These are phyloP conservation scores for Oligophagozyma castellii DNA, from an alignment of 1,139 yeast genomes.

Conservation along the genomic window DNA sequence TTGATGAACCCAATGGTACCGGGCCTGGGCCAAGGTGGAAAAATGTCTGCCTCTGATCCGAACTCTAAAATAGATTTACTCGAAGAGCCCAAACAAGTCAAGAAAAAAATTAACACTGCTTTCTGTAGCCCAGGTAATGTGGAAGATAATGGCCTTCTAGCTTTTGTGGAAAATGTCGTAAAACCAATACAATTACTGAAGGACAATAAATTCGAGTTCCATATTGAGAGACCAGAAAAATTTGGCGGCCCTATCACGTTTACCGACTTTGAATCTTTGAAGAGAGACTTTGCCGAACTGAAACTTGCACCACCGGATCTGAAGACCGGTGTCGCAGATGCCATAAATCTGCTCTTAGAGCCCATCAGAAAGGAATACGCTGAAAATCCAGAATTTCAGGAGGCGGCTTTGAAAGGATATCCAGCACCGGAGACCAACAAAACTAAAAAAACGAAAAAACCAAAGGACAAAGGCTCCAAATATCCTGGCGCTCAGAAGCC, in stretches of 20 bases:
- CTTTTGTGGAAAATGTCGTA: conserved; percentile 73
- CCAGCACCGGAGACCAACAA: conserved; percentile 55
- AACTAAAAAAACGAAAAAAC: conserved; percentile 55
- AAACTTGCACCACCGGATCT: conserved; percentile 85
- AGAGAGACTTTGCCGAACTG: conserved; percentile 56
- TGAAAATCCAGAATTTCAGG: conserved; percentile 55
- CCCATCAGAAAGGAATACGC: conserved; percentile 70
- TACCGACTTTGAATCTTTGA: conserved; percentile 52
- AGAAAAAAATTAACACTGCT: conserved; percentile 84
- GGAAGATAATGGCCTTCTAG: conserved; percentile 78
- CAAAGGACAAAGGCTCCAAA: conserved; percentile 74
- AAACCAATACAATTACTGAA: conserved; percentile 77
- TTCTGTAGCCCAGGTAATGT: conserved; percentile 93
- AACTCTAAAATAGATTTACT: conserved; percentile 88
- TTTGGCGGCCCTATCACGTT: conserved; percentile 87
- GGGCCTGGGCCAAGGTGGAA: conserved; percentile 92
- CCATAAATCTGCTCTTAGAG: conserved; percentile 62
- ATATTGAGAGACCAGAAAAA: conserved; percentile 84
- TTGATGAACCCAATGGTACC: conserved; percentile 99
- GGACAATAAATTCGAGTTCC: conserved; percentile 45
- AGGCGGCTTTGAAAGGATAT: conserved; percentile 66
- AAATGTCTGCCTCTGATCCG: conserved; percentile 98
- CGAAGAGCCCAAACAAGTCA: conserved; percentile 77
- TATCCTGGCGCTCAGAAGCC: conserved; percentile 49
- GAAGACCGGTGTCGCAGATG: conserved; percentile 81